Evolutionary conservation across 176 grass and related monocot species (phyloP).

Genomic region (Oryza meridionalis): DNA sequence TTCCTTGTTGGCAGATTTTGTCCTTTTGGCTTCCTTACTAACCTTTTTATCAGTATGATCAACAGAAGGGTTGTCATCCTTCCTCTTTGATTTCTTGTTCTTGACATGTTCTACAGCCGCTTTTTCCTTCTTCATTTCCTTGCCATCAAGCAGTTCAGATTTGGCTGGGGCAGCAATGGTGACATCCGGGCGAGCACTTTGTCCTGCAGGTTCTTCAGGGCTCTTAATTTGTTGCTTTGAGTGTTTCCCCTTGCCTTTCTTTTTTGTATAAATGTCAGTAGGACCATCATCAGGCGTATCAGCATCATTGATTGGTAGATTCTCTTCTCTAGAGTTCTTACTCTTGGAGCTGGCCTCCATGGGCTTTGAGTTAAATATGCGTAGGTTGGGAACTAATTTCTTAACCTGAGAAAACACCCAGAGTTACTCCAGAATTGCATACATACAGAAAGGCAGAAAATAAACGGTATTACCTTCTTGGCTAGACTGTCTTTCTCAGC

Average conservation of each 20-base stretch:
- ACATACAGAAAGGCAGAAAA: not conserved
- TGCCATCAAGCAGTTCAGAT: conserved; percentile 31
- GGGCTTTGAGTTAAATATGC: conserved; percentile 84
- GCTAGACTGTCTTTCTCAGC: conserved; percentile 63
- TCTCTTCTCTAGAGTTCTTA: conserved; percentile 44
- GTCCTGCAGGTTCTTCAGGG: conserved; percentile 12
- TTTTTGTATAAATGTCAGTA: conserved; percentile 32
- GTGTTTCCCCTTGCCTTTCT: conserved; percentile 41
- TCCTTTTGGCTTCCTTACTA: conserved; percentile 54
- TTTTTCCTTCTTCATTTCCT: conserved; percentile 31
- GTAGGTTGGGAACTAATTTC: conserved; percentile 63
- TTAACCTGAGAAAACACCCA: conserved; percentile 55
- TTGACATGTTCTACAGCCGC: conserved; percentile 24
- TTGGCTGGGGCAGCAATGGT: conserved; percentile 1
- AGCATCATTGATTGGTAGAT: conserved; percentile 32
- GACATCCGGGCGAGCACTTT: not conserved
- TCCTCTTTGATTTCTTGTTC: conserved; percentile 40
- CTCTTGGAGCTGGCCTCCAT: conserved; percentile 51
- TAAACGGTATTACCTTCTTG: conserved; percentile 57
- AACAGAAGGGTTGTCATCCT: conserved; percentile 34
- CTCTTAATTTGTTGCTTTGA: conserved; percentile 39
- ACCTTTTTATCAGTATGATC: conserved; percentile 26
- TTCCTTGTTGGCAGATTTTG: conserved; percentile 40
- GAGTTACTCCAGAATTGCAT: conserved; percentile 14
- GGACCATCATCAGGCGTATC: not conserved